Evolutionary conservation across 129 eudicot species (phyloP).

Genomic region (Dittrichia graveolens): DNA sequence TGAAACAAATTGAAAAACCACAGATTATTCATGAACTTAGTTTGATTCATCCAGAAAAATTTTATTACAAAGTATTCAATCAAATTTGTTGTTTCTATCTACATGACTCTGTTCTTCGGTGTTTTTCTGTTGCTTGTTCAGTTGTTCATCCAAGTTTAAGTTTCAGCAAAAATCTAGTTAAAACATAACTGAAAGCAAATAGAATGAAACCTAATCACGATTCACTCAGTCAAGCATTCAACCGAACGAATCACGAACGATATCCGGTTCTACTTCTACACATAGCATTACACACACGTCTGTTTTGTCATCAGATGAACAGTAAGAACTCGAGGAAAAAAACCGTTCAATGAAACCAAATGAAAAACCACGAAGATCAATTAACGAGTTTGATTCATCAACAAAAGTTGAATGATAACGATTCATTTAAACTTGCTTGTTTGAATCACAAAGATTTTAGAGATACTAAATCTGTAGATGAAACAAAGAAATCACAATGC

Average conservation of each 20-base stretch:
- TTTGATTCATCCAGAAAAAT: not conserved
- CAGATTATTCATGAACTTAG: not conserved
- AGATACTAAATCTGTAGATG: constrained; percentile 1
- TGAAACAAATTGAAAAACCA: not conserved
- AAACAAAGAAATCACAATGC: not conserved
- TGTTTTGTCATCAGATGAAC: too few relatives aligned
- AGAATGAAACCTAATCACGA: too few relatives aligned
- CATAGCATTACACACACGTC: too few relatives aligned
- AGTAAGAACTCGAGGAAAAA: too few relatives aligned
- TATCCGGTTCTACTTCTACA: too few relatives aligned
- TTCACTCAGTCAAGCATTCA: too few relatives aligned
- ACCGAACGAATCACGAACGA: too few relatives aligned
- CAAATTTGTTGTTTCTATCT: not conserved
- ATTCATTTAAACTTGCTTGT: not conserved
- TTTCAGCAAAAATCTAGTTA: too few relatives aligned
- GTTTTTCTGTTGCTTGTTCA: not conserved
- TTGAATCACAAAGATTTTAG: not conserved
- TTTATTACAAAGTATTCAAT: constrained; percentile 4
- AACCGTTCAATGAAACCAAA: not conserved
- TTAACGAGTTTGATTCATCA: not conserved
- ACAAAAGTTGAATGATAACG: constrained; percentile 5
- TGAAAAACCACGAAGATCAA: not conserved
- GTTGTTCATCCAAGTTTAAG: not conserved
- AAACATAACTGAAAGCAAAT: too few relatives aligned
- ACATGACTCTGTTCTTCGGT: not conserved